A percentile compares a stretch with the other conserved stretches of the same genome.
These are phyloP conservation scores for Calocybe gangraenosa DNA, from an alignment of 768 basidiomycete genomes.

Conservation along the genomic window DNA sequence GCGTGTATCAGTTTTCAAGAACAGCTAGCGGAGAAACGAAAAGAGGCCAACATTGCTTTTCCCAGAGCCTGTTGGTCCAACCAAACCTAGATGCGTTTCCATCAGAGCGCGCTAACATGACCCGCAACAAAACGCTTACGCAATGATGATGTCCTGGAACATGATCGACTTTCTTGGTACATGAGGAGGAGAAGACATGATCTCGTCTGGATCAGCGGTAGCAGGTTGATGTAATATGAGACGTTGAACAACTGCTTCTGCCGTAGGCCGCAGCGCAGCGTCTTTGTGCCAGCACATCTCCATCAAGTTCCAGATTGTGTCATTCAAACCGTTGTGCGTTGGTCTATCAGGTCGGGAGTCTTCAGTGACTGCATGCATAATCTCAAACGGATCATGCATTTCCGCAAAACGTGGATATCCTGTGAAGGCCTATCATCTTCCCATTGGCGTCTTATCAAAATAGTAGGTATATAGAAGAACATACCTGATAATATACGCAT, in stretches of 20 bases:
- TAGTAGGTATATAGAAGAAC: not conserved
- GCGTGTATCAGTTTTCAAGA: not conserved
- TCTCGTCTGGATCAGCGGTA: not conserved
- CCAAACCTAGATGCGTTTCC: no score
- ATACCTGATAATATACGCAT: no score
- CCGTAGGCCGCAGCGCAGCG: not conserved
- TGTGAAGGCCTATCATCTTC: constrained; percentile 1
- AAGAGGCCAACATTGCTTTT: constrained; percentile 23
- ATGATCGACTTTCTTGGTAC: not conserved
- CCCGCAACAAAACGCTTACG: constrained; percentile 11
- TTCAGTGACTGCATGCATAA: constrained; percentile 2
- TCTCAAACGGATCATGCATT: constrained; percentile 2
- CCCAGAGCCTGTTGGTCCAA: constrained; percentile 26
- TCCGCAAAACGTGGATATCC: constrained; percentile 8
- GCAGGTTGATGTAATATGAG: not conserved
- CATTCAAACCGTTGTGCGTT: not conserved
- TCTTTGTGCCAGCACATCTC: constrained; percentile 5
- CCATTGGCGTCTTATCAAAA: not conserved
- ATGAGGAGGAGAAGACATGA: not conserved
- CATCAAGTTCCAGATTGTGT: constrained; percentile 8
- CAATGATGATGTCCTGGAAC: constrained; percentile 16
- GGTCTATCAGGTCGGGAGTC: constrained; percentile 5
- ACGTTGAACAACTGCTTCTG: not conserved
- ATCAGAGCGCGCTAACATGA: no score
- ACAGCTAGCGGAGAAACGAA: not conserved